Base-by-base conservation (phyloP, 305 asterid species). In the Fraxinus dipetala region DNA sequence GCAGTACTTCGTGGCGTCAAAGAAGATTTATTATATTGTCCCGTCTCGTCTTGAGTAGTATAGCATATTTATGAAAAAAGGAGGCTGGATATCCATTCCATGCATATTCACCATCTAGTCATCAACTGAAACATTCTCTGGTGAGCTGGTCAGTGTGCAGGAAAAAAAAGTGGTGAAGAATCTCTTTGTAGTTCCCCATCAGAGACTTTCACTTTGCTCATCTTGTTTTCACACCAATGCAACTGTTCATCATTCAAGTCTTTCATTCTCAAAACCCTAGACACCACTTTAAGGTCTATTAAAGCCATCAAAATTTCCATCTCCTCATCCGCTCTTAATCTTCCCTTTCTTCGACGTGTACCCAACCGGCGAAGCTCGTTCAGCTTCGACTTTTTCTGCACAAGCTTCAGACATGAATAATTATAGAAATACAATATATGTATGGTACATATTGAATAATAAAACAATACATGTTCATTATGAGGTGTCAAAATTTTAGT, bases 211-310 rank as follows among this genome's bases (percentile, higher is more conserved):
- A 95, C 93, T 92, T 90, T 95, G 88, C 91, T 86, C 97, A 95
- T 94, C 89, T 95, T 95, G 87, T 87, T 90, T 83, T 94, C 99
- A 75, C 99, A 94, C 99, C 99, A 95, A 56, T 90, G 96, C 89
- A 95, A 65, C 54, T 89, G 97, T 16, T 93, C 97, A 5, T 90
- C 93, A 77, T 90, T 93, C 85, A 94, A 38, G 18, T 88, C 94
- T 0, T 81, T 81, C 98, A 94, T 94, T 76, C 98, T 90, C 85
- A 95, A 61, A 56, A 95, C 99, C 38, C 99, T 91, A 0, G 97
- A 91, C 6, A 91, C 99, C 80, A 95, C 90, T 86, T 91, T 95
- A 0, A 95, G 90, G 89, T 95, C 99, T 35, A 90, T 89, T 38
- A 79, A 69, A 0, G 96, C 97, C 97, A 94, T 91, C 84, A 91